Percentiles rank a stretch among this genome's conserved stretches.
Conservation (phyloP, 164 flowering plant species). For the Magnolia kwangsiensis region DNA sequence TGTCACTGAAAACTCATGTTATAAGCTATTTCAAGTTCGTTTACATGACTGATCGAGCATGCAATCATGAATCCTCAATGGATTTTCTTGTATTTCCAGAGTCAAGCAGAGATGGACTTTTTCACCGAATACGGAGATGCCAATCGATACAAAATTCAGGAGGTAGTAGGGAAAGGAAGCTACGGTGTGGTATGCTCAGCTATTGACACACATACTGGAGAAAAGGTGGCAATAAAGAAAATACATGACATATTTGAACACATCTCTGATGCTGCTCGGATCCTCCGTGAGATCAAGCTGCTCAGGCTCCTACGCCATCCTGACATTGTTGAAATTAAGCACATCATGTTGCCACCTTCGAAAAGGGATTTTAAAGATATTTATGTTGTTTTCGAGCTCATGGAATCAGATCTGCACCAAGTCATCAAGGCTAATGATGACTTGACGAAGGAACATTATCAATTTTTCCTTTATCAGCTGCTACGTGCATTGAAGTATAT, state of each 20-base stretch:
- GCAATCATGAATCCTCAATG: neutral
- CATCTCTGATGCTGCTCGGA: constrained; percentile 72
- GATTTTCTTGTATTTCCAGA: constrained; percentile 3
- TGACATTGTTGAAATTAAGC: constrained; percentile 87
- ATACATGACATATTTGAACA: constrained; percentile 26
- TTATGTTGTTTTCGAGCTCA: constrained; percentile 90
- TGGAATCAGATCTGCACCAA: constrained; percentile 96
- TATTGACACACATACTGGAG: constrained; percentile 22
- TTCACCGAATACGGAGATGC: constrained; percentile 23
- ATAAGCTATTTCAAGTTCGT: neutral
- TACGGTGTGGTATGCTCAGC: constrained; percentile 24
- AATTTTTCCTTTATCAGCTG: constrained; percentile 87
- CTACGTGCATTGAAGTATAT: constrained; percentile 88
- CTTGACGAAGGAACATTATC: constrained; percentile 80
- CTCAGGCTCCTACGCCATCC: constrained; percentile 87
- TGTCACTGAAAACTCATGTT: too few species aligned
- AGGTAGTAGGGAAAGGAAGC: constrained; percentile 23
- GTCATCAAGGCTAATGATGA: constrained; percentile 92
- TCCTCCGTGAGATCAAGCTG: constrained; percentile 89
- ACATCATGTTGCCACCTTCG: constrained; percentile 89
- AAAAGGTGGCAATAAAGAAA: constrained; percentile 23
- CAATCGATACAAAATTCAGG: constrained; percentile 18
- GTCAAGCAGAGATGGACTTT: constrained; percentile 17
- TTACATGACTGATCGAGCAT: neutral
- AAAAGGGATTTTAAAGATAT: constrained; percentile 82